Percentiles rank a stretch among this genome's conserved stretches.
Evolutionary conservation across 208 protist species (phyloP).

Genomic region (Trypanosoma rangeli): DNA sequence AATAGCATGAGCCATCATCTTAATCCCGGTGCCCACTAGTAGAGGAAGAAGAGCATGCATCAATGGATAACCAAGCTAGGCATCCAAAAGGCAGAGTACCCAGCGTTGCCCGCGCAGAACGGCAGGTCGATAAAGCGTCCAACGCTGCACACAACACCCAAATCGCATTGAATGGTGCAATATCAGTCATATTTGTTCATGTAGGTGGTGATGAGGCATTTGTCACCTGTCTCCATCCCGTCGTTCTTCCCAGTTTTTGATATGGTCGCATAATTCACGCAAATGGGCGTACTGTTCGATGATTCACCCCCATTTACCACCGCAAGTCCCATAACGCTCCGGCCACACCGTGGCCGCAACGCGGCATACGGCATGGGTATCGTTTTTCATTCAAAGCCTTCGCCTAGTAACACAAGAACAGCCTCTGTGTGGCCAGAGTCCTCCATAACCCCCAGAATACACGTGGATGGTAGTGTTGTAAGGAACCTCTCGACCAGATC

Average conservation of each 20-base stretch:
- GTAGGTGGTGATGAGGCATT: background rate
- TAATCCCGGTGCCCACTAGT: background rate
- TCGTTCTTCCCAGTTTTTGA: background rate
- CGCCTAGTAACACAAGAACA: background rate
- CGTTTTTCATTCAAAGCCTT: conserved; percentile 1
- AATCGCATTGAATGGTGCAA: conserved; percentile 1
- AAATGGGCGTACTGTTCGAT: background rate
- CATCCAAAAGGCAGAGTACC: conserved; percentile 4
- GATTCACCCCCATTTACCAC: background rate
- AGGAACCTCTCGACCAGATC: conserved; percentile 35
- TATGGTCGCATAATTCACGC: background rate
- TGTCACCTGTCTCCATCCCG: background rate
- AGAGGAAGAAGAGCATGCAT: background rate
- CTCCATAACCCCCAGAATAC: conserved; percentile 36
- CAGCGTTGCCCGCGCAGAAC: background rate
- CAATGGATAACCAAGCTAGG: conserved; percentile 3
- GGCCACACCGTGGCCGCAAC: conserved; percentile 24
- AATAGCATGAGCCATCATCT: background rate
- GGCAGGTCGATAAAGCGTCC: conserved; percentile 4
- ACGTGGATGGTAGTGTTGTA: conserved; percentile 10
- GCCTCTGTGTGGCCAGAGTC: background rate
- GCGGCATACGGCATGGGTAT: conserved; percentile 16
- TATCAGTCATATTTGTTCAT: background rate
- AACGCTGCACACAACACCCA: background rate
- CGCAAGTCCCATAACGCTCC: conserved; percentile 11